phyloP scores from a whole-genome alignment of 495 filamentous ascomycete genomes.

The Penicillium diatomitis region DNA sequence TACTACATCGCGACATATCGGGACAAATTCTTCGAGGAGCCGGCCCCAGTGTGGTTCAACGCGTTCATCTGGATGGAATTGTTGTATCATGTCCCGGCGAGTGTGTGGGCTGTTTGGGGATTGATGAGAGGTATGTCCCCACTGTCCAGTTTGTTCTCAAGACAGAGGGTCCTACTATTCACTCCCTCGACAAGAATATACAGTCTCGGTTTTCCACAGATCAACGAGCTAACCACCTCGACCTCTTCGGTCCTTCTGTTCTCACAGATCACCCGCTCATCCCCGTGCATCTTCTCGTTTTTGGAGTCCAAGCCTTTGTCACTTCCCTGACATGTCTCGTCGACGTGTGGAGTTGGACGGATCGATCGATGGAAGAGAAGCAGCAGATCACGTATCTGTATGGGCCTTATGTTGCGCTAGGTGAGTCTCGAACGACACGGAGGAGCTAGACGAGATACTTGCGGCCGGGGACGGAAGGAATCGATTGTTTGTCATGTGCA shows the following conservation, averaged over 20 bases:
- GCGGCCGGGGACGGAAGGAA: too few relatives aligned
- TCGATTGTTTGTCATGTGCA: too few relatives aligned
- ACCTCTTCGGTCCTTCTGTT: not conserved
- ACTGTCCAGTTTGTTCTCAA: not conserved
- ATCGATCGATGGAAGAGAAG: constrained; percentile 46
- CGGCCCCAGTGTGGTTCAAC: constrained; percentile 59
- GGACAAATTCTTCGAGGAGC: constrained; percentile 64
- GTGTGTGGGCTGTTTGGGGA: constrained; percentile 52
- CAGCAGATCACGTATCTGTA: constrained; percentile 54
- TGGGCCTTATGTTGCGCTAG: constrained; percentile 61
- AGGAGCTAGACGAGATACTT: too few relatives aligned
- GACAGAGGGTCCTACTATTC: too few relatives aligned
- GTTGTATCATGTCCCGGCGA: constrained; percentile 58
- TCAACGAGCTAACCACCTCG: constrained; percentile 1
- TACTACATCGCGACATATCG: constrained; percentile 62
- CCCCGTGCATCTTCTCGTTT: constrained; percentile 60
- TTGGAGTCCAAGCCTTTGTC: constrained; percentile 57
- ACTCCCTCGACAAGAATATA: too few relatives aligned
- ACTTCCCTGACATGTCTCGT: constrained; percentile 64
- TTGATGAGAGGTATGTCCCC: constrained; percentile 37
- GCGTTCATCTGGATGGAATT: constrained; percentile 61
- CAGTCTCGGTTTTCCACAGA: too few relatives aligned
- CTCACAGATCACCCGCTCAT: constrained; percentile 45
- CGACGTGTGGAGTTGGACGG: constrained; percentile 48
- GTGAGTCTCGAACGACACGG: constrained; percentile 26